phyloP scores from a whole-genome alignment of 768 basidiomycete species.

The Russula sp. region DNA sequence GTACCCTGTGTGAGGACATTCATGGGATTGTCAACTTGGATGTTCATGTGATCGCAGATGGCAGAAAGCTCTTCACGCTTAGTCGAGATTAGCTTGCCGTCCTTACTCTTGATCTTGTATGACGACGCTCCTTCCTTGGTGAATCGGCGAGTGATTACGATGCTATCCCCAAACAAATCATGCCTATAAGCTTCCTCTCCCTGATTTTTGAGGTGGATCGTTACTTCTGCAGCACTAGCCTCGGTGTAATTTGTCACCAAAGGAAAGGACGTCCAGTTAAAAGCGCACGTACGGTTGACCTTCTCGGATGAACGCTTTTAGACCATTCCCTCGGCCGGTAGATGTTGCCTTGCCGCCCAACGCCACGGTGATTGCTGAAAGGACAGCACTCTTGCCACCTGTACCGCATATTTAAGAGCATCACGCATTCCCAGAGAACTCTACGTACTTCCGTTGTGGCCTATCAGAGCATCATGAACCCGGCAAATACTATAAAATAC shows the following conservation, averaged over 20 bases:
- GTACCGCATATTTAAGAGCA: background rate
- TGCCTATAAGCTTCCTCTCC: conserved; percentile 87
- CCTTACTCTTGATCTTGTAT: conserved; percentile 78
- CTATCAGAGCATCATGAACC: conserved; percentile 33
- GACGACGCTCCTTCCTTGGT: conserved; percentile 64
- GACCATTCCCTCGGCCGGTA: conserved; percentile 81
- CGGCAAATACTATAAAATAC: background rate
- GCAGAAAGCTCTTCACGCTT: conserved; percentile 81
- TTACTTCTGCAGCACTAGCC: conserved; percentile 63
- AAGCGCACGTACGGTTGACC: conserved; percentile 60
- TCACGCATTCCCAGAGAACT: background rate
- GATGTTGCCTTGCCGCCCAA: conserved; percentile 90
- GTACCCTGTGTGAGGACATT: conserved; percentile 85
- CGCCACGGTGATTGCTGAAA: conserved; percentile 89
- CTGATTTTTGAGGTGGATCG: conserved; percentile 79
- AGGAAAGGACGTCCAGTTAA: background rate
- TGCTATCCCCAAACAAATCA: conserved; percentile 79
- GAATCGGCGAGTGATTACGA: conserved; percentile 78
- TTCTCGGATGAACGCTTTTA: conserved; percentile 82
- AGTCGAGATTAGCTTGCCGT: conserved; percentile 58
- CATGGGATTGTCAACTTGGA: conserved; percentile 95
- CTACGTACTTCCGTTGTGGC: conserved; percentile 86
- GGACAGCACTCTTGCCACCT: conserved; percentile 94
- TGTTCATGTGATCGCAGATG: conserved; percentile 93
- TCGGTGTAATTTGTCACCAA: conserved; percentile 5